Evolutionary conservation across 164 flowering plant genomes (phyloP).

Genomic region (Hamamelis virginiana): DNA sequence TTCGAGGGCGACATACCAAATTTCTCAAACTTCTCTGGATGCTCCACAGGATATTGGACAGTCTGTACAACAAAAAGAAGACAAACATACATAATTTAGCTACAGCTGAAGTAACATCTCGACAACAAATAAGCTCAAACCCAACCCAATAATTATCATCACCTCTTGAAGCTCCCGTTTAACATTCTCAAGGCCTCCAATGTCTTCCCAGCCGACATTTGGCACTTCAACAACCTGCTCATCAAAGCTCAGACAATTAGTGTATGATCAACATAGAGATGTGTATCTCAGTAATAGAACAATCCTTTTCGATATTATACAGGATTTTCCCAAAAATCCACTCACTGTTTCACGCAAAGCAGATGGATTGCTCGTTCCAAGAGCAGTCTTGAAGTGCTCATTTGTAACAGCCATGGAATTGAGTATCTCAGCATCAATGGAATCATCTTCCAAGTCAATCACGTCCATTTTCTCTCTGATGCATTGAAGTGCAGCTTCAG

Average conservation of each 20-base stretch:
- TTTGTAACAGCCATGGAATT: slow-evolving; percentile 36
- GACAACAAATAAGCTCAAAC: background rate
- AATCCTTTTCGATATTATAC: background rate
- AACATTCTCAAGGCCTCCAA: slow-evolving; percentile 38
- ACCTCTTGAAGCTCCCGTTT: slow-evolving; percentile 39
- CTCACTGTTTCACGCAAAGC: slow-evolving; percentile 38
- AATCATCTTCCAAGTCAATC: slow-evolving; percentile 35
- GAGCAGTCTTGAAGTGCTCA: slow-evolving; percentile 36
- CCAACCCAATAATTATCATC: background rate
- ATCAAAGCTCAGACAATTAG: background rate
- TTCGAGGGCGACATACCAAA: slow-evolving; percentile 47
- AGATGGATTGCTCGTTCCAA: slow-evolving; percentile 35
- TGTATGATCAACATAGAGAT: background rate
- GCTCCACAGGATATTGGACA: slow-evolving; percentile 45
- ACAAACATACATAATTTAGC: background rate
- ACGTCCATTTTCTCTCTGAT: slow-evolving; percentile 40
- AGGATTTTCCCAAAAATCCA: background rate
- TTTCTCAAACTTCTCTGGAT: slow-evolving; percentile 42
- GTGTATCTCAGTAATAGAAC: background rate
- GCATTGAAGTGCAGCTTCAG: slow-evolving; percentile 39
- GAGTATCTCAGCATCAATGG: slow-evolving; percentile 36
- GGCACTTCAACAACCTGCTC: slow-evolving; percentile 37
- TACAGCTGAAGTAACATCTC: background rate
- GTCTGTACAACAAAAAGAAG: slow-evolving; percentile 16
- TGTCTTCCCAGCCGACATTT: slow-evolving; percentile 36